These are phyloP conservation scores for Pogostemon cablin DNA, from an alignment of 257 asterid species.

Conservation along the genomic window DNA sequence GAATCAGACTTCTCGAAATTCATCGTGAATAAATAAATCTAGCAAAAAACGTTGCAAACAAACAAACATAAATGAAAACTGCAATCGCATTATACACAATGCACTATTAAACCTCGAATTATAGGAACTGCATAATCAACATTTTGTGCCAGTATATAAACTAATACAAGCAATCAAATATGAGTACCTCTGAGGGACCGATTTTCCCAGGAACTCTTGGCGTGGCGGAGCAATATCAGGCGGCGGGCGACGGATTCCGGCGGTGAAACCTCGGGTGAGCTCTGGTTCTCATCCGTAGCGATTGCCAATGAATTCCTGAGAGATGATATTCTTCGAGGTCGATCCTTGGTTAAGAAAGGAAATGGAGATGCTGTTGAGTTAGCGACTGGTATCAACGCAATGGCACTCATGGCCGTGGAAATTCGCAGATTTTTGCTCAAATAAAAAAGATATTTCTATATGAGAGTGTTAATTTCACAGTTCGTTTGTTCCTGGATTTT, in stretches of 20 bases:
- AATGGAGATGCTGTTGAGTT: conserved; percentile 31
- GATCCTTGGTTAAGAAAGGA: conserved; percentile 24
- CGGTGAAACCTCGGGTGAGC: conserved; percentile 41
- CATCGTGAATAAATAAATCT: not conserved
- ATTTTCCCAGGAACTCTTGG: conserved; percentile 67
- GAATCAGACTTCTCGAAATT: not conserved
- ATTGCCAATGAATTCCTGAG: conserved; percentile 44
- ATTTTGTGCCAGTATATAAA: not conserved
- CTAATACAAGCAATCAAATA: not conserved
- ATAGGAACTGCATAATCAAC: not conserved
- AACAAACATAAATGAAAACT: conserved; percentile 3
- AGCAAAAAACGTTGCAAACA: not conserved
- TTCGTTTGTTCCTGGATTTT: conserved; percentile 5
- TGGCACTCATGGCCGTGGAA: conserved; percentile 48
- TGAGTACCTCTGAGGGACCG: conserved; percentile 62
- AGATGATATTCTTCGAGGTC: conserved; percentile 33
- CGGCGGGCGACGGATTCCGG: conserved; percentile 56
- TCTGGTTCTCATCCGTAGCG: conserved; percentile 46
- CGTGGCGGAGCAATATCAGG: conserved; percentile 85
- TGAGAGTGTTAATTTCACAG: conserved; percentile 15
- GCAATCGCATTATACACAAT: conserved; percentile 5
- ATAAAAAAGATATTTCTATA: conserved; percentile 25
- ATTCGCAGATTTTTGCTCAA: not conserved
- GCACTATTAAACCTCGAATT: not conserved
- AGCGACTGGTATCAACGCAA: conserved; percentile 43